Base-by-base conservation (phyloP, 2,329 filamentous ascomycete species). In the Pseudocercospora cruenta region DNA sequence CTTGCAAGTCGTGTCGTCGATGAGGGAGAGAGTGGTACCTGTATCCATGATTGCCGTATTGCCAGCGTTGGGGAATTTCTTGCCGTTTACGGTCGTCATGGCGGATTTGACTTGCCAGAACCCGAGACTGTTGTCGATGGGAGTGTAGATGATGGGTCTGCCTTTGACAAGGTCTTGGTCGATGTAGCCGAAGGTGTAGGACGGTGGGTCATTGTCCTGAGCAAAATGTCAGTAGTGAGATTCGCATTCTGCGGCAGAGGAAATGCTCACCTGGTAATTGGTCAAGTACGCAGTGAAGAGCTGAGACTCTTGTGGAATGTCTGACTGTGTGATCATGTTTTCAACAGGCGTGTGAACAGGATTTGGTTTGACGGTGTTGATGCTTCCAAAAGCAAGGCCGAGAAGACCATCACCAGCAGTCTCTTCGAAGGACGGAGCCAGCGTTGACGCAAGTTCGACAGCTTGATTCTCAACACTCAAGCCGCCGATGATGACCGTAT, bases 171-270 rank as follows among this genome's bases (percentile, higher is more conserved):
- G 83, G n/a, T 85, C 83, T 69, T 63, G 59, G 72, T 92, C 90
- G 73, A 92, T 89, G 76, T 83, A 90, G 21, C 90, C 90, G 69
- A 92, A 92, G 1, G 90, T 92, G 79, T 90, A 92, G 80, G 91
- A 92, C 0, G 64, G 80, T 72, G 43, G 75, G 5, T 72, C 69
- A 12, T 66, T 65, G 72, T 88, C 86, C 33, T 43, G 55, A 4
- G 7, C 0, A 43, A 1, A 5, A 19, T 19, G 39, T 43, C 14
- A 43, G 39, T 19, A 43, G 39, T 43, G 16, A 2, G 14, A 16
- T 6, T 4, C 16, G 6, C 4, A n/a, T 39, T 39, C 16, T 39
- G 14, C 4, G 39, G 8, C 6, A 4, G 16, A 0, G 2, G 16
- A 4, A 43, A 26, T 31, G 14, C 51, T 55, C n/a, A 55, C 51